phyloP scores from a whole-genome alignment of 345 rosid genomes.

The Mallotus nudiflorus region DNA sequence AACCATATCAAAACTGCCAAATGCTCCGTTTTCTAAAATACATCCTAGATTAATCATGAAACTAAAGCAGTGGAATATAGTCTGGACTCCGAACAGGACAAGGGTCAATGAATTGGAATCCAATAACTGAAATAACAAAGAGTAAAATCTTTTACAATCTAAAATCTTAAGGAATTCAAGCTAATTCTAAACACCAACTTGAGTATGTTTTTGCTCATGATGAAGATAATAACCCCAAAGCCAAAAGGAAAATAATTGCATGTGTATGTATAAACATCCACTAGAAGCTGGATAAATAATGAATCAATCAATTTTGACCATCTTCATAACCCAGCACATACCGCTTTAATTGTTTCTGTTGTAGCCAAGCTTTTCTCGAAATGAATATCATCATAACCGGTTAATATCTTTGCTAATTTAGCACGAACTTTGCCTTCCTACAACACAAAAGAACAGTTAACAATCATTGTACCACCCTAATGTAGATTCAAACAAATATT shows the following conservation, averaged over 20 bases:
- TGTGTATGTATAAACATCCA: neutral
- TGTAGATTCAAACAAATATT: conserved; percentile 6
- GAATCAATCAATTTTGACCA: neutral
- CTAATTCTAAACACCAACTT: too few relatives aligned
- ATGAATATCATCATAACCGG: conserved; percentile 65
- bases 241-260: neutral
- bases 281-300: neutral
- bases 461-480: conserved; percentile 13
- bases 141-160: too few relatives aligned
- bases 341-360: conserved; percentile 68
- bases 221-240: too few relatives aligned
- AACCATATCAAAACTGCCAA: neutral
- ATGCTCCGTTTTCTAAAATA: neutral
- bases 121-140: too few relatives aligned
- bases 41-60: too few relatives aligned
- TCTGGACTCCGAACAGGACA: neutral
- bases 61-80: neutral
- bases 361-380: conserved; percentile 68
- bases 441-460: conserved; percentile 13
- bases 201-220: too few relatives aligned
- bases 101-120: too few relatives aligned
- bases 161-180: too few relatives aligned
- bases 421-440: conserved; percentile 90
- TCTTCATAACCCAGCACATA: too few relatives aligned
- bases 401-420: conserved; percentile 61